Evolutionary conservation across 805 yeast genomes (phyloP).

Genomic region (Grigorovia yakushimaensis): DNA sequence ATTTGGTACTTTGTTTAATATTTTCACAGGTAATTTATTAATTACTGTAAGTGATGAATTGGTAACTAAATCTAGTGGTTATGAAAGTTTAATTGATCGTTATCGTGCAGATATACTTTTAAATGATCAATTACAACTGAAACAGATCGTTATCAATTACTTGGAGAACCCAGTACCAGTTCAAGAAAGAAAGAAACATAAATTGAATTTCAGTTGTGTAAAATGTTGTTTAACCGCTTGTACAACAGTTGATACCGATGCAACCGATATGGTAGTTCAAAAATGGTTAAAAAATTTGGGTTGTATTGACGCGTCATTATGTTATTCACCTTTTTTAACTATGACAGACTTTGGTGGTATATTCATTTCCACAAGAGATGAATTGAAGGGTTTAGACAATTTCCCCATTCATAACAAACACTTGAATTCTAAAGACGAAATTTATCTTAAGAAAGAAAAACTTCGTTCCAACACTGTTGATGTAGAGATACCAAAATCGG

Average conservation of each 20-base stretch:
- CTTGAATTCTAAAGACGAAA: conserved; percentile 25
- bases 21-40: conserved; percentile 74
- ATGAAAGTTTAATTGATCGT: conserved; percentile 68
- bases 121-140: conserved; percentile 80
- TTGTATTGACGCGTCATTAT: conserved; percentile 60
- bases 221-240: conserved; percentile 88
- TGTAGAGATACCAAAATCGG: conserved; percentile 25
- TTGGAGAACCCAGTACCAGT: conserved; percentile 82
- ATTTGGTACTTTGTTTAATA: conserved; percentile 67
- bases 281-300: conserved; percentile 90
- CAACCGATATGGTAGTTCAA: conserved; percentile 76
- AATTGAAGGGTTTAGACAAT: conserved; percentile 40
- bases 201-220: conserved; percentile 68
- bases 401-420: conserved; percentile 25
- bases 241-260: conserved; percentile 84
- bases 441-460: conserved; percentile 28
- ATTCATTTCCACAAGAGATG: conserved; percentile 84
- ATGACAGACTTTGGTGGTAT: conserved; percentile 93
- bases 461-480: conserved; percentile 27
- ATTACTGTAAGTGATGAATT: conserved; percentile 70
- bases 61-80: conserved; percentile 74
- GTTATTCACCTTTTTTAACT: conserved; percentile 82
- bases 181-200: conserved; percentile 64
- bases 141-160: conserved; percentile 86
- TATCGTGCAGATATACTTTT: conserved; percentile 63